phyloP scores from a whole-genome alignment of 345 rosid genomes.

The Pelargonium nanum region DNA sequence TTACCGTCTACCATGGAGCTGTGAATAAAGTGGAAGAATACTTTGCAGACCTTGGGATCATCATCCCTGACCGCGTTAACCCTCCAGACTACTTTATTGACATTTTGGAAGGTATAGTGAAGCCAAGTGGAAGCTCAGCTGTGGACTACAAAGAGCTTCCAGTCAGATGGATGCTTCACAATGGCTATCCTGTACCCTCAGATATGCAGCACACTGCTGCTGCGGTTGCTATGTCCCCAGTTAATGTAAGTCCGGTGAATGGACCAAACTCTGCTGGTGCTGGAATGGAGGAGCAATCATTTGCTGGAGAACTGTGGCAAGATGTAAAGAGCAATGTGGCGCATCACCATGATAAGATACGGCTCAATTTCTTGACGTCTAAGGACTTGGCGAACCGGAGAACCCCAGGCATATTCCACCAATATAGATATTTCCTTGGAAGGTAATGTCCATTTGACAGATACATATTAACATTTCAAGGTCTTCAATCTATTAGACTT shows the following conservation, averaged over 20 bases:
- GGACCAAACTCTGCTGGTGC: slow-evolving; percentile 1
- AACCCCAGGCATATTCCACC: slow-evolving; percentile 54
- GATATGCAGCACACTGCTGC: slow-evolving; percentile 47
- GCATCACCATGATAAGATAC: slow-evolving; percentile 56
- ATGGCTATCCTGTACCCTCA: slow-evolving; percentile 57
- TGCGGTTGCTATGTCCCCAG: slow-evolving; percentile 9
- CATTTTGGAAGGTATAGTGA: slow-evolving; percentile 71
- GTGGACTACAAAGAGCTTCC: slow-evolving; percentile 65
- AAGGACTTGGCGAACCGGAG: slow-evolving; percentile 56
- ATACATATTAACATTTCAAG: too few species aligned
- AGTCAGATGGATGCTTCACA: slow-evolving; percentile 83
- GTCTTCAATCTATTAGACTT: too few species aligned
- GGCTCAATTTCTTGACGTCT: slow-evolving; percentile 49
- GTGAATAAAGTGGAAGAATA: slow-evolving; percentile 65
- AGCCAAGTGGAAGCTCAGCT: slow-evolving; percentile 23
- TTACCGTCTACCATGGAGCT: slow-evolving; percentile 74
- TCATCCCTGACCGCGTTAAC: slow-evolving; percentile 73
- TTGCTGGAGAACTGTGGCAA: slow-evolving; percentile 79
- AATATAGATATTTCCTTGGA: slow-evolving; percentile 77
- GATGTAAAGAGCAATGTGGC: slow-evolving; percentile 58
- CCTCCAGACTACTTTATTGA: slow-evolving; percentile 95
- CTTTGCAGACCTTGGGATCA: slow-evolving; percentile 68
- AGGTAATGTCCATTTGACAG: slow-evolving; percentile 37
- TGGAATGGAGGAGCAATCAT: slow-evolving; percentile 39
- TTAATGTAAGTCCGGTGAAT: too few species aligned